Evolutionary conservation across 257 asterid genomes (phyloP).

Genomic region (Salvia rosmarinus): DNA sequence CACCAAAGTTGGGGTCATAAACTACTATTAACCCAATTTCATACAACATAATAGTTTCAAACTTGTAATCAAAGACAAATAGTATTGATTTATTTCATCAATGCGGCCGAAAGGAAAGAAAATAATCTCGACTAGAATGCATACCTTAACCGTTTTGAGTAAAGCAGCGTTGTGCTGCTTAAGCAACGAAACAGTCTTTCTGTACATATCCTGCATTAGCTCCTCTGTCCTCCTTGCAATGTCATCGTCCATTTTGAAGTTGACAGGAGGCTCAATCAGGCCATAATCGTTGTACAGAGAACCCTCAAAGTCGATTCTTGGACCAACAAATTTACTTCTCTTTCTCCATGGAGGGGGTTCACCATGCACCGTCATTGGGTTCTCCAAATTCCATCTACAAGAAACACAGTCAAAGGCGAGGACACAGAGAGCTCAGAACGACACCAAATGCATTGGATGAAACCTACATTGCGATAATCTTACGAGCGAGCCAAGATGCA

Average conservation of each 20-base stretch:
- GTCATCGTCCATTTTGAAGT: conserved; percentile 81
- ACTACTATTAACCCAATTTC: too few relatives aligned
- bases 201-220: conserved; percentile 68
- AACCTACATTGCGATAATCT: conserved; percentile 80
- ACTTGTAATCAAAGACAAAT: conserved; percentile 2
- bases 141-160: conserved; percentile 85
- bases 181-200: conserved; percentile 67
- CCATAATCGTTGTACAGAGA: conserved; percentile 75
- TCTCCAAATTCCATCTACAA: conserved; percentile 89
- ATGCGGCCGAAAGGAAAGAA: neutral
- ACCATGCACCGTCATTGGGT: conserved; percentile 89
- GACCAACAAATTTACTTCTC: conserved; percentile 71
- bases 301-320: conserved; percentile 90
- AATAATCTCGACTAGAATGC: neutral
- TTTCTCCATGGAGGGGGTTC: conserved; percentile 95
- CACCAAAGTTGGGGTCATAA: too few relatives aligned
- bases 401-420: conserved; percentile 12
- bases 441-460: conserved; percentile 14
- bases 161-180: conserved; percentile 81
- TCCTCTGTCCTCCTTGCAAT: conserved; percentile 76
- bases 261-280: conserved; percentile 75
- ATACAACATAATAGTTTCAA: neutral
- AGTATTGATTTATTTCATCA: conserved; percentile 2
- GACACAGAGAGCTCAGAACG: neutral
- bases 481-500: conserved; percentile 99